Base-by-base conservation (phyloP, 495 filamentous ascomycete genomes). In the Penicillium argentinense region DNA sequence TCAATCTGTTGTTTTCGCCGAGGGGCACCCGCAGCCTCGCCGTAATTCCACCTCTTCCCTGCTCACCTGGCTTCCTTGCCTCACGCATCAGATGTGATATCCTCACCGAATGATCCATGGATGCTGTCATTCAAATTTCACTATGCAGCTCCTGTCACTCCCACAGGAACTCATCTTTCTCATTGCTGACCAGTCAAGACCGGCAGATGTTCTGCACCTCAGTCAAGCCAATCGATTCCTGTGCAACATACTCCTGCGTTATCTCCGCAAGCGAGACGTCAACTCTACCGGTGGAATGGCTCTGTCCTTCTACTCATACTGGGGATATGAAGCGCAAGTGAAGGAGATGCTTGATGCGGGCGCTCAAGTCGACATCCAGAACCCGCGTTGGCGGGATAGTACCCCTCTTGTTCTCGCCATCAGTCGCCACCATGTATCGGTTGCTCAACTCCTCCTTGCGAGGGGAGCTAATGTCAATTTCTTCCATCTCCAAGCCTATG, bases 41-140 rank as follows among this genome's bases (percentile, higher is more conserved):
- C n/a, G n/a, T n/a, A n/a, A n/a, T n/a, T n/a, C n/a, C n/a, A n/a
- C n/a, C n/a, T n/a, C n/a, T n/a, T n/a, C n/a, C n/a, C n/a, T n/a
- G n/a, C n/a, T n/a, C n/a, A n/a, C n/a, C n/a, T n/a, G n/a, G n/a
- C n/a, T n/a, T n/a, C n/a, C n/a, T n/a, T n/a, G n/a, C n/a, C n/a
- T n/a, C n/a, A n/a, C n/a, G n/a, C n/a, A n/a, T n/a, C n/a, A n/a
- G n/a, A n/a, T n/a, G n/a, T n/a, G n/a, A n/a, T n/a, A n/a, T n/a
- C n/a, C n/a, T n/a, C 75, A 6, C 88, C 88, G 60, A 86, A 93
- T 12, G 88, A 87, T 45, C 86, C 87, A 56, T 23, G 33, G 19
- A 37, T 14, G 11, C 18, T 38, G n/a, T n/a, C n/a, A n/a, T 36
- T 18, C 33, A 21, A 4, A 33, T 33, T 33, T 41, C 13, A 13